A percentile compares a stretch with the other conserved stretches of the same genome.
Evolutionary conservation across 2,329 filamentous ascomycete genomes (phyloP).

Genomic region (Hirsutella minnesotensis): DNA sequence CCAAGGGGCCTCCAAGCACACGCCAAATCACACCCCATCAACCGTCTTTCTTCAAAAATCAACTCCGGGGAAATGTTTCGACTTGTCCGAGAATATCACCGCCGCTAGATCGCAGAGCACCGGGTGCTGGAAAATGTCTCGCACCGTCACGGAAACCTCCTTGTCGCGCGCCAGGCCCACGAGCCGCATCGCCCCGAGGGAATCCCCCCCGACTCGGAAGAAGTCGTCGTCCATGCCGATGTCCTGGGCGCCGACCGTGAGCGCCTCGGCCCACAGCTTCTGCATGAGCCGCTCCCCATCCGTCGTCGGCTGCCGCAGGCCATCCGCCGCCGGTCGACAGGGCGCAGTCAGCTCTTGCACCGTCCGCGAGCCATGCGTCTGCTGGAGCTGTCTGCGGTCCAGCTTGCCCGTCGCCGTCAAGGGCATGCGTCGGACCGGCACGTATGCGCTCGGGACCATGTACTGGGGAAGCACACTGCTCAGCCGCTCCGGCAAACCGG

Average conservation of each 20-base stretch:
- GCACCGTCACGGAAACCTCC: slow-evolving; percentile 25
- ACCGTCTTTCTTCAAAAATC: no score
- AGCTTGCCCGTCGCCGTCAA: slow-evolving; percentile 10
- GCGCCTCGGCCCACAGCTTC: slow-evolving; percentile 4
- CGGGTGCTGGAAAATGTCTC: slow-evolving; percentile 20
- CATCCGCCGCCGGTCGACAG: not conserved
- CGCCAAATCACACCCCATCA: no score
- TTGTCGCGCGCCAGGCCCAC: slow-evolving; percentile 23
- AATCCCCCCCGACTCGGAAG: slow-evolving; percentile 5
- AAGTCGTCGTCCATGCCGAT: slow-evolving; percentile 6
- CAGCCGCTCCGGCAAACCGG: not conserved
- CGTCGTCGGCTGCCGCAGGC: not conserved
- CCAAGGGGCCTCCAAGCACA: no score
- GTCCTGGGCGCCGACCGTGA: slow-evolving; percentile 1
- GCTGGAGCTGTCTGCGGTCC: slow-evolving; percentile 6
- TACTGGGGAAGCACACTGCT: not conserved
- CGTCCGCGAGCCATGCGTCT: not conserved
- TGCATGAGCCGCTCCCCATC: slow-evolving; percentile 1
- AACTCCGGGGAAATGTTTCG: no score
- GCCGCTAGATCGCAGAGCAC: no score
- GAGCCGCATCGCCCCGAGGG: slow-evolving; percentile 17
- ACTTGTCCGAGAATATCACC: no score
- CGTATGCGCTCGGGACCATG: slow-evolving; percentile 8
- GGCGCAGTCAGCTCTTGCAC: not conserved
- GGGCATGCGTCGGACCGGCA: slow-evolving; percentile 5